Percentiles rank a stretch among this genome's conserved stretches.
These are phyloP conservation scores for Fusarium pilosicola DNA, from an alignment of 2,329 filamentous ascomycete genomes.

Conservation along the genomic window DNA sequence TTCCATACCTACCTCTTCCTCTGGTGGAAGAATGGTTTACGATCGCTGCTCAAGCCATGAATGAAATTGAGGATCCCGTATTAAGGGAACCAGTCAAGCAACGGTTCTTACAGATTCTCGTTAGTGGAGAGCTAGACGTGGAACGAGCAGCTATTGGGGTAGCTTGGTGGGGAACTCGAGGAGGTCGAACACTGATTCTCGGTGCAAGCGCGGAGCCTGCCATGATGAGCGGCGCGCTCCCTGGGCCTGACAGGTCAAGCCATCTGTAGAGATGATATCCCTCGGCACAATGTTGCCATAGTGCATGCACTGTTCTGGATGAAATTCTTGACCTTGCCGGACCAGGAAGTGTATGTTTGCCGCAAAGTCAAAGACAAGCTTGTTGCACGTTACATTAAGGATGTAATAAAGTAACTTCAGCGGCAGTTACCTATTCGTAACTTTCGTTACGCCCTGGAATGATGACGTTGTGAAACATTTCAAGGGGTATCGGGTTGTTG, in stretches of 20 bases:
- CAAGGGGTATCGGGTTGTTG: not conserved
- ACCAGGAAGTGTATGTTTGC: not conserved
- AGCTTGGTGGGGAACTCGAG: conserved; percentile 81
- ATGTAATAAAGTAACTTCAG: not conserved
- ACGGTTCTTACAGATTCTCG: conserved; percentile 82
- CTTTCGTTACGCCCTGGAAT: conserved; percentile 9
- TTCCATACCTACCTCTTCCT: conserved; percentile 76
- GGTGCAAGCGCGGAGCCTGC: conserved; percentile 37
- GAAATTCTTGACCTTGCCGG: not conserved
- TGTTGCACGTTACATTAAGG: conserved; percentile 9
- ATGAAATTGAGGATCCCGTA: conserved; percentile 66
- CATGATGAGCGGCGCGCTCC: conserved; percentile 67
- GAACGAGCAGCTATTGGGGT: conserved; percentile 82
- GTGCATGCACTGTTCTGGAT: not conserved
- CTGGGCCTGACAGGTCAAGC: conserved; percentile 47
- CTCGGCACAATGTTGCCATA: not conserved
- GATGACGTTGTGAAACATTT: conserved; percentile 13
- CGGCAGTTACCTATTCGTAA: conserved; percentile 6
- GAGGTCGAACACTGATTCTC: conserved; percentile 63
- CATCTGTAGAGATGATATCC: conserved; percentile 47
- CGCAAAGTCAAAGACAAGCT: not conserved
- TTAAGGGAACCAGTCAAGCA: conserved; percentile 74
- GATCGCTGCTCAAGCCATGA: conserved; percentile 73
- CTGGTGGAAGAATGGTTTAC: conserved; percentile 85
- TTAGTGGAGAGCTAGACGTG: conserved; percentile 87